Evolutionary conservation across 129 eudicot genomes (phyloP).

Genomic region (Gnaphalium uliginosum): DNA sequence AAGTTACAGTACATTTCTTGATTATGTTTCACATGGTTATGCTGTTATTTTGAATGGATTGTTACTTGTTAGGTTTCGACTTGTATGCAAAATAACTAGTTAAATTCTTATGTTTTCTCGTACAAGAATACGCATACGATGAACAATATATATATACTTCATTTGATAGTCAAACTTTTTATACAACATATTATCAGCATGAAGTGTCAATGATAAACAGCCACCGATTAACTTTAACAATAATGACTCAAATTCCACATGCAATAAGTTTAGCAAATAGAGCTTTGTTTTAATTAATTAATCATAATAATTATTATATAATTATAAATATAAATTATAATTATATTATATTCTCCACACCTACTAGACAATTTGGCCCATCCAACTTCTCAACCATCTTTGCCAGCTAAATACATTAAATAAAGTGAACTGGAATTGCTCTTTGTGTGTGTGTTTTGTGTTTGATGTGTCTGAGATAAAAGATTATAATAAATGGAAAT

Average conservation of each 20-base stretch:
- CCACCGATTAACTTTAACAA: background rate
- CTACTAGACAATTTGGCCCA: slow-evolving; percentile 29
- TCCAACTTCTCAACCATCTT: slow-evolving; percentile 29
- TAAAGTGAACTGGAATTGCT: slow-evolving; percentile 31
- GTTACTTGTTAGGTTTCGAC: background rate
- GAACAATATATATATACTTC: too few relatives aligned
- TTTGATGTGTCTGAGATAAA: slow-evolving; percentile 2
- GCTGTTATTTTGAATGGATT: too few relatives aligned
- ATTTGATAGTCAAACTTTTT: too few relatives aligned
- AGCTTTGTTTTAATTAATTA: background rate
- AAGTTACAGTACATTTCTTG: background rate
- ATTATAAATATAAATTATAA: too few relatives aligned
- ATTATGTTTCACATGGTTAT: background rate
- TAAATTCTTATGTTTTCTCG: too few relatives aligned
- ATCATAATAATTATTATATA: too few relatives aligned
- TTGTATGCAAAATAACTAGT: too few relatives aligned
- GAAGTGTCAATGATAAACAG: background rate
- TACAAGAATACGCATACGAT: background rate
- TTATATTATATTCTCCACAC: background rate
- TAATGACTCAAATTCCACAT: background rate
- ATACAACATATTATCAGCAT: background rate
- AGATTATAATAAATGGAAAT: slow-evolving; percentile 33
- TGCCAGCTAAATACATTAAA: slow-evolving; percentile 36
- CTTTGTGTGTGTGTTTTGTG: slow-evolving; percentile 9
- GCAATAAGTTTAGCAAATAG: background rate